Evolutionary conservation across 1,284 basidiomycete species (phyloP).

Genomic region (Cystobasidium sp.): DNA sequence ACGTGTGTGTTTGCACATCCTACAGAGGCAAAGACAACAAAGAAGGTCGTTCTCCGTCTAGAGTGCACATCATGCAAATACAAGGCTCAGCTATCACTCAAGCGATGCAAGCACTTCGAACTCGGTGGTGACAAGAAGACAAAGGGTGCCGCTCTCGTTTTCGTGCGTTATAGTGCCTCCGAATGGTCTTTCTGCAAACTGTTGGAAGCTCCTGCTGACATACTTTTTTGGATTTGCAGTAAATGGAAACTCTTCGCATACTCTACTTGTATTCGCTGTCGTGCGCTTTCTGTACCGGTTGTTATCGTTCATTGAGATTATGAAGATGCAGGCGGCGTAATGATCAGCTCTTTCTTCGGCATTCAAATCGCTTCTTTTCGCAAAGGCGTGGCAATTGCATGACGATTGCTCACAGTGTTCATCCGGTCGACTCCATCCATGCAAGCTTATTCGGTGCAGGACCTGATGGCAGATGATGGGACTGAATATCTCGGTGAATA

Average conservation of each 20-base stretch:
- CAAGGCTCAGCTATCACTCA: conserved; percentile 80
- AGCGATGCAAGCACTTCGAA: conserved; percentile 91
- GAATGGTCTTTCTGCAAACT: not conserved
- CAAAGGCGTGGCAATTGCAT: too few relatives aligned
- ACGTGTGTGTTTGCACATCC: not conserved
- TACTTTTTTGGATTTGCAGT: not conserved
- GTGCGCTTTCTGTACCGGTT: conserved; percentile 13
- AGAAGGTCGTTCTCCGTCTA: conserved; percentile 97
- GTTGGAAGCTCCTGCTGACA: not conserved
- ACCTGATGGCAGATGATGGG: too few relatives aligned
- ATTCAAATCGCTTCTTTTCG: not conserved
- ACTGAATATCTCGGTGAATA: too few relatives aligned
- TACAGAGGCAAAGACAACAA: conserved; percentile 85
- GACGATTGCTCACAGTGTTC: too few relatives aligned
- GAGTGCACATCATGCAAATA: conserved; percentile 99
- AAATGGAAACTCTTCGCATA: conserved; percentile 20
- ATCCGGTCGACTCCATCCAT: too few relatives aligned
- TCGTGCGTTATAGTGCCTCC: conserved; percentile 8
- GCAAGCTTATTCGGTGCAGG: too few relatives aligned
- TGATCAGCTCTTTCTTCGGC: conserved; percentile 22
- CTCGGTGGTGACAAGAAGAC: conserved; percentile 97
- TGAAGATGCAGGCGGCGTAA: conserved; percentile 28
- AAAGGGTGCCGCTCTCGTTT: conserved; percentile 63
- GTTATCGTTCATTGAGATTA: conserved; percentile 16
- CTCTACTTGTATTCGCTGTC: conserved; percentile 19